Evolutionary conservation across 345 rosid genomes (phyloP), one percentile per base, ranked within the genome.

Genomic region (Eucalyptus fibrosa): DNA sequence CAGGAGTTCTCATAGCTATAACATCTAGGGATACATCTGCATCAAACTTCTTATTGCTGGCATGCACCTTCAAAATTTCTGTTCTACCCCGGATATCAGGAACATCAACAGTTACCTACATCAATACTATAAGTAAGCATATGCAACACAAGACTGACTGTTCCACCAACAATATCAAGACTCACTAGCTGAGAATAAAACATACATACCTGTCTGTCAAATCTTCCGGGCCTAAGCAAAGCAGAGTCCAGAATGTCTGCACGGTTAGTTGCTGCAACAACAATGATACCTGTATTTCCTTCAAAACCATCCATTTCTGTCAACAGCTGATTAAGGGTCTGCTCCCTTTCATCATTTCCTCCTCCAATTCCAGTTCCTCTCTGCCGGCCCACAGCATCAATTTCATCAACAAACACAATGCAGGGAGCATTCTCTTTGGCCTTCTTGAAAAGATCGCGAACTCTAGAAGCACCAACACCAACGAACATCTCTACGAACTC

Each of bases 301-400:
- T 97, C 99, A 47, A 97, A 97, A 55, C 99, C 99, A 92, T 97
- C 99, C 99, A 97, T 97, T 93, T 97, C 99, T 53, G 99, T 97
- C 90, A 97, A 92, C 88, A 97, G 97, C 95, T 97, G 98, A 91
- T 97, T 97, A 56, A 97, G 99, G 32, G 99, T 97, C 94, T 97
- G 99, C 87, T 97, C 99, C 92, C 99, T 96, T 93, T 97, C 99
- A 91, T 97, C 99, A 89, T 97, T 97, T 90, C 99, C 99, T 90
- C 99, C 99, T 85, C 99, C 99, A 87, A 97, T 97, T 87, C 99
- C 99, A 32, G 99, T 94, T 86, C 99, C 99, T 92, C 98, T 96
- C 92, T 94, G 97, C 90, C 99, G 93, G 62, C 99, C 99, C 91
- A 97, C 98, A n/a, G 97, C 99, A 91, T 97, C 99, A 88, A 96